These are phyloP conservation scores for Xylaria sp. DNA, from an alignment of 2,329 filamentous ascomycete species.

Conservation along the genomic window DNA sequence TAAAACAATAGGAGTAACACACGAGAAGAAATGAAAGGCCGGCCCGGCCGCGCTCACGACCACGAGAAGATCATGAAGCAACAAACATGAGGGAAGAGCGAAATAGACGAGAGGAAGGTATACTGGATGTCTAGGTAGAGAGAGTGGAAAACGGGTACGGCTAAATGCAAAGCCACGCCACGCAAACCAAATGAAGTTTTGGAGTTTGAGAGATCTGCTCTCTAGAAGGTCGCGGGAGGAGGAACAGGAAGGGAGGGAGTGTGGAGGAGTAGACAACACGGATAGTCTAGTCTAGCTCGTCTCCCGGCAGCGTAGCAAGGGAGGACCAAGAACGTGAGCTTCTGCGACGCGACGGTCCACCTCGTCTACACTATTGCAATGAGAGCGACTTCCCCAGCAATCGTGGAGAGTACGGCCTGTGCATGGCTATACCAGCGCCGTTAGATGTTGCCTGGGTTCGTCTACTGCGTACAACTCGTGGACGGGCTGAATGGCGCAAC, in stretches of 20 bases:
- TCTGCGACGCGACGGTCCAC: conserved; percentile 34
- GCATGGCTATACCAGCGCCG: conserved; percentile 19
- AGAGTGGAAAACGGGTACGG: conserved; percentile 34
- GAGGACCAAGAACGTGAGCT: conserved; percentile 19
- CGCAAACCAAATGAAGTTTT: conserved; percentile 30
- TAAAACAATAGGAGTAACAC: conserved; percentile 47
- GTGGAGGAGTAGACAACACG: conserved; percentile 25
- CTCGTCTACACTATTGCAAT: not conserved
- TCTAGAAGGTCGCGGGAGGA: conserved; percentile 39
- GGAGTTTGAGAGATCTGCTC: conserved; percentile 31
- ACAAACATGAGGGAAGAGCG: conserved; percentile 37
- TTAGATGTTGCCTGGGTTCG: conserved; percentile 5
- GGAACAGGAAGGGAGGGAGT: conserved; percentile 38
- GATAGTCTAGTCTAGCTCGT: conserved; percentile 24
- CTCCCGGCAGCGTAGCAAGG: conserved; percentile 24
- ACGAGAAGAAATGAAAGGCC: conserved; percentile 51
- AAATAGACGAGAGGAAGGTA: conserved; percentile 31
- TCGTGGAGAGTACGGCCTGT: conserved; percentile 2
- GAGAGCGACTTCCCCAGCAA: not conserved
- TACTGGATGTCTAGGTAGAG: conserved; percentile 30
- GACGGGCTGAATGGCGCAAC: conserved; percentile 12
- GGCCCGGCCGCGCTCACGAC: conserved; percentile 52
- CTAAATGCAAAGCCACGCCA: conserved; percentile 38
- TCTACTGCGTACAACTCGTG: too few relatives aligned
- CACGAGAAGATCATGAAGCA: conserved; percentile 54